Evolutionary conservation across 1,284 basidiomycete genomes (phyloP), one percentile per base, ranked within the genome.

Genomic region (Tilletiopsis washingtonensis): DNA sequence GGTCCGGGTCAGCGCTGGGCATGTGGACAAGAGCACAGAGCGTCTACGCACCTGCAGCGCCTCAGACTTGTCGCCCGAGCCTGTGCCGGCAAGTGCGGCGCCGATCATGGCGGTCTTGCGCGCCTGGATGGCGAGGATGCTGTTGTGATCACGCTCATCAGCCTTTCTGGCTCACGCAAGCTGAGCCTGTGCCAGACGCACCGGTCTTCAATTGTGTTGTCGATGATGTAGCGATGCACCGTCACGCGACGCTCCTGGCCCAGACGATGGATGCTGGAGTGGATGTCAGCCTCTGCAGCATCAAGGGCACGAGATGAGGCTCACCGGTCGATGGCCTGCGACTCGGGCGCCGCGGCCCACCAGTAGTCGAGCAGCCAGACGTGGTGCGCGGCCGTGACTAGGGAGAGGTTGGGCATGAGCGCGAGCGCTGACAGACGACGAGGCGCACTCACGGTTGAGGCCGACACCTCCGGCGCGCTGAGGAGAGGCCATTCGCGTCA

Each of bases 61-160:
- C 40, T 71, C 67, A 20, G 49, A 49, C 23, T 52, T 54, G 1
- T 53, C 56, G 6, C 47, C 54, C 1, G 25, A 34, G 0, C 36
- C 20, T 1, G 26, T 20, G 7, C 46, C 56, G 1, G 47, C 45
- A 7, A 71, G 44, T 1, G 69, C 69, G 29, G 66, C 60, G 19
- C 83, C 83, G 29, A 89, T 91, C 43, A 99, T 77, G 61, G 85
- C 86, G 3, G 85, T 88, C 78, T 99, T 99, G 78, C 91, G 89
- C 74, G 81, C 81, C 77, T 99, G 93, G 44, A 98, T 96, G 69
- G 59, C 27, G n/a, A 67, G 24, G 40, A 67, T 62, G 2, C 14
- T 36, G 26, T 24, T 17, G 9, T 5, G 20, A 24, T 32, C 32
- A 12, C 34, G n/a, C 19, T 17, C n/a, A n/a, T n/a, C n/a, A n/a